Percentiles rank a stretch among this genome's conserved stretches.
Conservation (phyloP, 2,329 filamentous ascomycete genomes). For the Colletotrichum cordylinicola region DNA sequence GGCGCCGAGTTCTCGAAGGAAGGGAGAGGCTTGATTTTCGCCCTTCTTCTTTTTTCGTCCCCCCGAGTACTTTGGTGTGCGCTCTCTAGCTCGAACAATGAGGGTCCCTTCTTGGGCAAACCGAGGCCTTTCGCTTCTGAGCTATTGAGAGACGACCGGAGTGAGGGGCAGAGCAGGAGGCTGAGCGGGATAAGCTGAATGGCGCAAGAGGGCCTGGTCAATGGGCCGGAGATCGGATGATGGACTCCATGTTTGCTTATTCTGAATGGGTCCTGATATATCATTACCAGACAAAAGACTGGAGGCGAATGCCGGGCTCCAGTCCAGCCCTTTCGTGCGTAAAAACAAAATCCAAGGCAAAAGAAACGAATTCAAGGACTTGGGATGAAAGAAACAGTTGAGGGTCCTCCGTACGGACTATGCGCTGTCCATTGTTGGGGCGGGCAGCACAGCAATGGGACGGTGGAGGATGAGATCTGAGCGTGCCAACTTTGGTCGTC, state of each 20-base stretch:
- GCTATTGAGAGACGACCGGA: not conserved
- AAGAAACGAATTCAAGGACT: not conserved
- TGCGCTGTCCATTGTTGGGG: constrained; percentile 16
- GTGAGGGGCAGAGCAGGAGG: not conserved
- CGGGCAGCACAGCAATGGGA: not conserved
- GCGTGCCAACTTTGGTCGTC: not conserved
- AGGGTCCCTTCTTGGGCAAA: not conserved
- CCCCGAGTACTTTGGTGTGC: not conserved
- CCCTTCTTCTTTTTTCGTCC: not conserved
- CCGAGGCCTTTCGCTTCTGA: not conserved
- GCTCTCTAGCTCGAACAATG: not conserved
- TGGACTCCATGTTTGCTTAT: constrained; percentile 8
- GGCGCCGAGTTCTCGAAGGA: not conserved
- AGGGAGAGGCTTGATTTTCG: not conserved
- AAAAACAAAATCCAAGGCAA: not conserved
- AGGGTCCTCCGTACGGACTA: not conserved
- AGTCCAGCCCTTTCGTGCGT: not conserved
- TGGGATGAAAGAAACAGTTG: not conserved
- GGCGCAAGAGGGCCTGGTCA: not conserved
- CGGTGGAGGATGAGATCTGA: not conserved
- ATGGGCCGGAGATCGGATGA: constrained; percentile 5
- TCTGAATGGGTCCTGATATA: not conserved
- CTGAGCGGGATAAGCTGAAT: not conserved
- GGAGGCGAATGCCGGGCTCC: not conserved
- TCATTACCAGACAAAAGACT: not conserved